phyloP scores from a whole-genome alignment of 2,329 filamentous ascomycete genomes.

The Fusarium multiceps region DNA sequence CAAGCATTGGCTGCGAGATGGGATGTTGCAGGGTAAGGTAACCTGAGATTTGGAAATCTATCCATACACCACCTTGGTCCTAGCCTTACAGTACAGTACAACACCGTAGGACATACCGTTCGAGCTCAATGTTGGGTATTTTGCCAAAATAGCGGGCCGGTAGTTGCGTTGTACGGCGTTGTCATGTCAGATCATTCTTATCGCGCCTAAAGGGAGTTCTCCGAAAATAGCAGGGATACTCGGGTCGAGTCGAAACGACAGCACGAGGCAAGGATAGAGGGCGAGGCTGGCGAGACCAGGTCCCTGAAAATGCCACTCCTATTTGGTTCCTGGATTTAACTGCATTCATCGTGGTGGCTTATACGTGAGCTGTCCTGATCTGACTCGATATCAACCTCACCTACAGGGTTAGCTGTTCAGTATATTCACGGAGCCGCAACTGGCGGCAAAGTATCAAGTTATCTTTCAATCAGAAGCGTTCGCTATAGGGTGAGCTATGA shows the following conservation, averaged over 20 bases:
- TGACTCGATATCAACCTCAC: constrained; percentile 11
- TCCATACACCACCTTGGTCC: constrained; percentile 18
- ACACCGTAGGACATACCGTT: background rate
- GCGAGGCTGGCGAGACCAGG: constrained; percentile 5
- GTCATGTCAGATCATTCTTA: constrained; percentile 48
- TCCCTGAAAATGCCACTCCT: constrained; percentile 1
- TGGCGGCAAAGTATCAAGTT: background rate
- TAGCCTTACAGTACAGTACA: constrained; percentile 7
- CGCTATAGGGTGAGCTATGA: background rate
- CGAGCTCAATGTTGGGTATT: background rate
- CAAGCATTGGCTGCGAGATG: constrained; percentile 24
- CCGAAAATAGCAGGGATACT: constrained; percentile 32
- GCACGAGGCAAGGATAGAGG: background rate
- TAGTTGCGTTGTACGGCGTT: constrained; percentile 33
- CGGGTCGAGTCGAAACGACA: background rate
- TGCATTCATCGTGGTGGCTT: background rate
- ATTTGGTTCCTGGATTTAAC: constrained; percentile 10
- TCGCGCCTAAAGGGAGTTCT: constrained; percentile 37
- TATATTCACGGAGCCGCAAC: background rate
- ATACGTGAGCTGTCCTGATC: background rate
- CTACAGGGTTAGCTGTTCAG: constrained; percentile 5
- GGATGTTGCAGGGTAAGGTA: constrained; percentile 42
- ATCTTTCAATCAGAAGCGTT: background rate
- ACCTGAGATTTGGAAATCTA: constrained; percentile 37
- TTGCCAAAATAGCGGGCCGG: constrained; percentile 33